These are phyloP conservation scores for Phytophthora sansomeana DNA, from an alignment of 352 stramenopile species.

Conservation along the genomic window DNA sequence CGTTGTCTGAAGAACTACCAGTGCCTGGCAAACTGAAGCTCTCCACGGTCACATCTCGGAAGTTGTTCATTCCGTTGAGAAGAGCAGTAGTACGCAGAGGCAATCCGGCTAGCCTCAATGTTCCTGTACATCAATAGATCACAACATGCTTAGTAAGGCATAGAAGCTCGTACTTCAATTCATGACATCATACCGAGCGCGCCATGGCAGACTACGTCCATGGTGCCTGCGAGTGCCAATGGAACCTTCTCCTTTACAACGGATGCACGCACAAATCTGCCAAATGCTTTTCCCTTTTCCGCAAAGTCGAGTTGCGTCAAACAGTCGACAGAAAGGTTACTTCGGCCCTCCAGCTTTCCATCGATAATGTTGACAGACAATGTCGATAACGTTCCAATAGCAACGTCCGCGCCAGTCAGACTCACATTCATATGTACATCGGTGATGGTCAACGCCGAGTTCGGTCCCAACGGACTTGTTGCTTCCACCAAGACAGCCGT, in stretches of 20 bases:
- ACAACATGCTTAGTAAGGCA: slow-evolving; percentile 8
- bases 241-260: slow-evolving; percentile 57
- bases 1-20: slow-evolving; percentile 34
- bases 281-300: slow-evolving; percentile 58
- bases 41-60: slow-evolving; percentile 66
- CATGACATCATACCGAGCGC: slow-evolving; percentile 56
- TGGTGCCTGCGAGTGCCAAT: slow-evolving; percentile 56
- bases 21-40: slow-evolving; percentile 67
- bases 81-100: slow-evolving; percentile 53
- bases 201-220: slow-evolving; percentile 70
- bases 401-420: slow-evolving; percentile 46
- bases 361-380: slow-evolving; percentile 62
- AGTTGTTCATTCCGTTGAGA: slow-evolving; percentile 71
- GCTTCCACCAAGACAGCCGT: slow-evolving; percentile 74
- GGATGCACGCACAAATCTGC: slow-evolving; percentile 72
- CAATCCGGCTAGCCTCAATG: slow-evolving; percentile 55
- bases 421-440: slow-evolving; percentile 70
- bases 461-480: slow-evolving; percentile 65
- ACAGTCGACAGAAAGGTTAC: slow-evolving; percentile 80
- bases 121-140: slow-evolving; percentile 39
- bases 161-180: neutral
- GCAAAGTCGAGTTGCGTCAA: slow-evolving; percentile 54
- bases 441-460: slow-evolving; percentile 65
- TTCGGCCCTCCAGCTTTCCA: slow-evolving; percentile 59
- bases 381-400: slow-evolving; percentile 61